Conservation (phyloP, 2,329 filamentous ascomycete genomes). For the Stachybotrys chartarum region DNA sequence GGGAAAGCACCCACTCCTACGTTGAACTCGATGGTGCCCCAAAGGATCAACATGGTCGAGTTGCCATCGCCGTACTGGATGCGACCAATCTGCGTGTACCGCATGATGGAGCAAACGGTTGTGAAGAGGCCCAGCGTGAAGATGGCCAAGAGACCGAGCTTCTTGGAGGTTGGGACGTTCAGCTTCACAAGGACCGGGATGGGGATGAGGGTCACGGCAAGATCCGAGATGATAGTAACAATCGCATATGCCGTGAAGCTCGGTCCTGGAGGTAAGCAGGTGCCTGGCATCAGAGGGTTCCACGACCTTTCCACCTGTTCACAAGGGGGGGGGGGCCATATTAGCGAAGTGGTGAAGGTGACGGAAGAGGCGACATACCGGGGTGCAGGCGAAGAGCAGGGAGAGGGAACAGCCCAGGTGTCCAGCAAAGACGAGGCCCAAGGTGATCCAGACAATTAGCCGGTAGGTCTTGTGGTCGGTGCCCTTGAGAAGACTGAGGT, state of each 20-base stretch:
- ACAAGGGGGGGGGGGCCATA: neutral
- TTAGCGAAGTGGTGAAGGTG: neutral
- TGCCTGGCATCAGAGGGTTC: constrained; percentile 30
- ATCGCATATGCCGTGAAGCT: constrained; percentile 45
- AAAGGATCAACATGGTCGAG: constrained; percentile 48
- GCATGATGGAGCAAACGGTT: constrained; percentile 45
- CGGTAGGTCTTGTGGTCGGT: constrained; percentile 39
- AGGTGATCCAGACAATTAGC: constrained; percentile 34
- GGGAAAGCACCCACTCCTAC: constrained; percentile 36
- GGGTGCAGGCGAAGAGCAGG: constrained; percentile 42
- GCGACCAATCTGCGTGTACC: constrained; percentile 42
- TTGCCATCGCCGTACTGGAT: constrained; percentile 45
- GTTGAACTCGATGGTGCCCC: constrained; percentile 52
- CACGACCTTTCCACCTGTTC: constrained; percentile 34
- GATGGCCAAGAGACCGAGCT: constrained; percentile 41
- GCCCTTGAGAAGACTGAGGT: constrained; percentile 40
- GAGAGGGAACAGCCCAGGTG: constrained; percentile 42
- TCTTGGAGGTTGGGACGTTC: constrained; percentile 40
- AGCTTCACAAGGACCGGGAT: constrained; percentile 41
- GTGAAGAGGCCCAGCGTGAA: constrained; percentile 48
- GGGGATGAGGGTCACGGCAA: constrained; percentile 41
- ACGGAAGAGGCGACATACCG: constrained; percentile 22
- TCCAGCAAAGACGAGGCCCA: constrained; percentile 32
- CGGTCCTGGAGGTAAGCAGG: constrained; percentile 36
- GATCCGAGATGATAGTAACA: constrained; percentile 43